Base-by-base conservation (phyloP, 371 early-diverging fungal species). In the Mucor velutinosus region DNA sequence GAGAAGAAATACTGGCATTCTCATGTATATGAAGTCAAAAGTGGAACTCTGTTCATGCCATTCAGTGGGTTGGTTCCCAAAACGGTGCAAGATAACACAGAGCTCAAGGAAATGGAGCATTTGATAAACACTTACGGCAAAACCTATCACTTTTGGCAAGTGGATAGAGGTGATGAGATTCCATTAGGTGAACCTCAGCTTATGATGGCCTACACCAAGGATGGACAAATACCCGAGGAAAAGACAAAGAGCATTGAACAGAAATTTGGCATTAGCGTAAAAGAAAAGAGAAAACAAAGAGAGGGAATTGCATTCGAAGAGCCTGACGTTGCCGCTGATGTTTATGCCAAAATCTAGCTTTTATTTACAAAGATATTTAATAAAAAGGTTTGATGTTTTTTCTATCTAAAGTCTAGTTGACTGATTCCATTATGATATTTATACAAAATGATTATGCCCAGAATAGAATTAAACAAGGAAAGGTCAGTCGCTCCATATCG, bases 1-100 rank as follows among this genome's bases (percentile, higher is more conserved):
- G 81, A 83, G 61, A 81, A 81, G 39, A 79, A 71, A 45, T 81
- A 59, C 65, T 83, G 84, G 81, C 84, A 81, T 63, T 83, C 84
- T 29, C 81, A 81, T 66, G 70, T 71, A 37, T 79, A 74, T 55
- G 83, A 83, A 60, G 76, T 78, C 29, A 71, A 78, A 51, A 70
- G 73, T 39, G 81, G 84, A 14, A 4, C 76, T 39, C 25, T 59
- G 6, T 59, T 59, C 10, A 59, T 59, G 41, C 41, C 41, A 19
- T 39, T 59, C 23, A n/a, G 15, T 14, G 21, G 15, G 4, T 10
- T 39, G 23, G 72, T 76, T 4, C 72, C 80, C 4, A 66, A 62
- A 41, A 53, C 53, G 8, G 66, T 70, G 14, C 64, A 43, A 23
- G 43, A 67, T 27, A 43, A 55, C 8, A 64, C 70, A 12, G 81